These are phyloP conservation scores for Tuber magnatum DNA, from an alignment of 495 filamentous ascomycete genomes.

Conservation along the genomic window DNA sequence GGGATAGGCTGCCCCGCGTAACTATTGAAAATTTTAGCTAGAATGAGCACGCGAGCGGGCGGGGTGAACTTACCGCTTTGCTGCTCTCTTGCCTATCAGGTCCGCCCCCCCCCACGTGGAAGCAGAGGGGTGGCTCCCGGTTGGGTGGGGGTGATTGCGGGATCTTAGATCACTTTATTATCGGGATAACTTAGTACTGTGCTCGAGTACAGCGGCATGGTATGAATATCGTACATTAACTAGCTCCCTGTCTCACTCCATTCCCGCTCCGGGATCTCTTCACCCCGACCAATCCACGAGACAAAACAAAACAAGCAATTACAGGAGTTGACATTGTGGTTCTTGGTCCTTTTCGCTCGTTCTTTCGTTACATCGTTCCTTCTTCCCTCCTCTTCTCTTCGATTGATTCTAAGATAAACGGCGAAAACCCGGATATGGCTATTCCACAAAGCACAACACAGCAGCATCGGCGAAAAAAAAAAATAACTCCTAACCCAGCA, in stretches of 20 bases:
- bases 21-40: neutral
- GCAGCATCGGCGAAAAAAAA: neutral
- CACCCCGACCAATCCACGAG: neutral
- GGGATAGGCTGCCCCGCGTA: slow-evolving; percentile 1
- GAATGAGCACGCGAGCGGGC: neutral
- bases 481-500: neutral
- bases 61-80: neutral
- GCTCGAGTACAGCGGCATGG: neutral
- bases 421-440: neutral
- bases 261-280: neutral
- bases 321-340: neutral
- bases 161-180: neutral
- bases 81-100: neutral
- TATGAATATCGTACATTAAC: neutral
- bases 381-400: neutral
- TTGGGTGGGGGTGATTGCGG: neutral
- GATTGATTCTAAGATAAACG: neutral
- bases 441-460: neutral
- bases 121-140: too few relatives aligned
- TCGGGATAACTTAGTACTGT: neutral
- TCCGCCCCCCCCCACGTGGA: neutral
- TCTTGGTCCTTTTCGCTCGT: neutral
- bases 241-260: neutral
- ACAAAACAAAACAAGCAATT: neutral
- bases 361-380: neutral